Evolutionary conservation across 2,329 filamentous ascomycete species (phyloP), one percentile per base, ranked within the genome.

Genomic region (Penicillium psychrosexuale): DNA sequence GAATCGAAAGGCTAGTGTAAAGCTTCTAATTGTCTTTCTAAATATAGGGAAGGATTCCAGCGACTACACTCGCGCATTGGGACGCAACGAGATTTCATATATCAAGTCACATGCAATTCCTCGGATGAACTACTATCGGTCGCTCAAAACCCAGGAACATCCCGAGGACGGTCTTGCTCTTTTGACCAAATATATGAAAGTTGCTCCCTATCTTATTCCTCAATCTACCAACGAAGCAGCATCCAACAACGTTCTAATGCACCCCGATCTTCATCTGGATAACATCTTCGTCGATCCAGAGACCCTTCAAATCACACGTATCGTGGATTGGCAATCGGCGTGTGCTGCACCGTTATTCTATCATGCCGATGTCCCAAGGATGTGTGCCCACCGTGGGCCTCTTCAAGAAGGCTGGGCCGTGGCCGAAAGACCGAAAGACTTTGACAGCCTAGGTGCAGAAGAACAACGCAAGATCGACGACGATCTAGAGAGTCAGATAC

Each of bases 361-460:
- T 51, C 64, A 70, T 43, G 64, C 61, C 22, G 33, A 43, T 17
- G 51, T 72, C 37, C 70, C 70, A 13, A 61, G 62, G 51, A 59
- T 72, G 59, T 71, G 63, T 39, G 37, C 65, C 54, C 64, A 72
- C 57, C 43, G 50, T 55, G 51, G 66, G 3, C 61, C 57, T 40
- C 62, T 74, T 24, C 59, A 57, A 28, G 65, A 70, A 55, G 69
- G 64, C 38, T 72, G 66, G 69, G 56, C 60, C 19, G 54, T 73
- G 5, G 69, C 69, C 8, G 44, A 58, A 52, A 46, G 66, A 44
- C 69, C 70, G 0, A 63, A 66, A 11, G 57, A 65, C 27, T 71
- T 67, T 30, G 65, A 70, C 0, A 59, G 1, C 13, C 51, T 72
- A 1, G 64, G 51, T 30, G 30, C 62, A 47, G 47, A 65, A 3